phyloP scores from a whole-genome alignment of 352 stramenopile genomes.

The Globisporangium splendens region DNA sequence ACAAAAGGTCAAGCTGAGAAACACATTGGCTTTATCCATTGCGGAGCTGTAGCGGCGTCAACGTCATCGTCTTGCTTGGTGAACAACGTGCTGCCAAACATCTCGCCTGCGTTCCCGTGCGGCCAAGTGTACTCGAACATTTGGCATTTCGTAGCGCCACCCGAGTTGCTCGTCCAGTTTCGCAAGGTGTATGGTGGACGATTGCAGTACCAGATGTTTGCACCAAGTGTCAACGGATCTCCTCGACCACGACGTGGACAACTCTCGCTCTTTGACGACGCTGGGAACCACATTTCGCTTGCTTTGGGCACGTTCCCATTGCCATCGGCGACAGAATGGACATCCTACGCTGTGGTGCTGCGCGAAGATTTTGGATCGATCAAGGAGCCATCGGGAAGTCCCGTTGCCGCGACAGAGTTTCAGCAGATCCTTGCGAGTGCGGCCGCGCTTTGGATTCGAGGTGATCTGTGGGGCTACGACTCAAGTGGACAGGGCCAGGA shows the following conservation, averaged over 20 bases:
- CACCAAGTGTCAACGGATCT: slow-evolving; percentile 63
- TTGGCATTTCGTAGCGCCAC: slow-evolving; percentile 58
- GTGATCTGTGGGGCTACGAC: slow-evolving; percentile 58
- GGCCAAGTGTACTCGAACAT: slow-evolving; percentile 63
- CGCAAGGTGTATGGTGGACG: slow-evolving; percentile 50
- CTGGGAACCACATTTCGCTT: slow-evolving; percentile 34
- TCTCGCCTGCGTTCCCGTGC: slow-evolving; percentile 50
- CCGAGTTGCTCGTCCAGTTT: slow-evolving; percentile 26
- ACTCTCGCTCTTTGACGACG: slow-evolving; percentile 39
- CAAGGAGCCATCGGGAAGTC: slow-evolving; percentile 35
- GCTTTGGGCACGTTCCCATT: slow-evolving; percentile 52
- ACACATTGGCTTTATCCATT: slow-evolving; percentile 41
- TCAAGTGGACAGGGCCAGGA: slow-evolving; percentile 49
- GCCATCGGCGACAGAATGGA: slow-evolving; percentile 39
- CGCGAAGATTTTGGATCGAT: slow-evolving; percentile 81
- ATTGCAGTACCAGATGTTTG: slow-evolving; percentile 66
- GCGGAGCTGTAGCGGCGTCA: background rate
- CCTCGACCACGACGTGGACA: slow-evolving; percentile 47
- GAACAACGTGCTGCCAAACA: slow-evolving; percentile 30
- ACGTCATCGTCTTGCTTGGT: slow-evolving; percentile 22
- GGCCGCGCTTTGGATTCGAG: slow-evolving; percentile 51
- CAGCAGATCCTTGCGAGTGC: slow-evolving; percentile 27
- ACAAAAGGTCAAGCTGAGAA: slow-evolving; percentile 39
- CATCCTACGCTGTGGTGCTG: slow-evolving; percentile 57
- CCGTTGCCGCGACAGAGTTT: slow-evolving; percentile 29